Evolutionary conservation across 2,329 filamentous ascomycete species (phyloP).

Genomic region (Penicillium freii): DNA sequence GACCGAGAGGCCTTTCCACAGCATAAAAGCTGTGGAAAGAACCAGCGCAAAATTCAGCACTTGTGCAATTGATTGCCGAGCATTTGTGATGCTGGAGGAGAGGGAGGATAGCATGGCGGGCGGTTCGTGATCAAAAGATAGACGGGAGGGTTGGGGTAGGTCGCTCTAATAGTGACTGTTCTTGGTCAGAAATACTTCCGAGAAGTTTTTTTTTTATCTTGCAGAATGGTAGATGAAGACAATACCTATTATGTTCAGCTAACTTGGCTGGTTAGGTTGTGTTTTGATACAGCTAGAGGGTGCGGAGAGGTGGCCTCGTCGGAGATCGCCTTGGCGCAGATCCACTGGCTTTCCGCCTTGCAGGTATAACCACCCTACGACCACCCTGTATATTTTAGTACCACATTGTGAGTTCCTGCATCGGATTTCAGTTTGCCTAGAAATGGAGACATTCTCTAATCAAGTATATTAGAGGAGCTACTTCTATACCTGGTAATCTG

Average conservation of each 20-base stretch:
- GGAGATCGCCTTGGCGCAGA: slow-evolving; percentile 14
- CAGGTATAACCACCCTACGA: not conserved
- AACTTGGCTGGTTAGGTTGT: not conserved
- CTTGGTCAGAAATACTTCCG: not conserved
- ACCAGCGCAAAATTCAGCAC: slow-evolving; percentile 88
- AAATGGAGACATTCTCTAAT: not conserved
- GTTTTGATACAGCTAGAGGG: slow-evolving; percentile 7
- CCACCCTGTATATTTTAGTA: not conserved
- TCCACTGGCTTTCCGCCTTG: slow-evolving; percentile 2
- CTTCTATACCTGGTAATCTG: not conserved
- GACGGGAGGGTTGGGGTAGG: slow-evolving; percentile 4
- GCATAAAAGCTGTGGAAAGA: slow-evolving; percentile 60
- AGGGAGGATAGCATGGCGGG: slow-evolving; percentile 66
- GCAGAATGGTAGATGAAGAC: not conserved
- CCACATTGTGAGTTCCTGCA: not conserved
- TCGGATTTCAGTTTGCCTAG: not conserved
- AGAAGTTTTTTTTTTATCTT: not conserved
- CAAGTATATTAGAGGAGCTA: not conserved
- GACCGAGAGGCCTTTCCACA: slow-evolving; percentile 81
- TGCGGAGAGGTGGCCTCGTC: slow-evolving; percentile 25
- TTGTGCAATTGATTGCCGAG: slow-evolving; percentile 77
- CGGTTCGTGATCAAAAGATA: slow-evolving; percentile 22
- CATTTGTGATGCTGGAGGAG: slow-evolving; percentile 58
- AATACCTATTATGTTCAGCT: not conserved
- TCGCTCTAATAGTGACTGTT: not conserved